Percentiles rank a stretch among this genome's conserved stretches.
phyloP scores from a whole-genome alignment of 495 filamentous ascomycete genomes.

The Daldinia concentrica region DNA sequence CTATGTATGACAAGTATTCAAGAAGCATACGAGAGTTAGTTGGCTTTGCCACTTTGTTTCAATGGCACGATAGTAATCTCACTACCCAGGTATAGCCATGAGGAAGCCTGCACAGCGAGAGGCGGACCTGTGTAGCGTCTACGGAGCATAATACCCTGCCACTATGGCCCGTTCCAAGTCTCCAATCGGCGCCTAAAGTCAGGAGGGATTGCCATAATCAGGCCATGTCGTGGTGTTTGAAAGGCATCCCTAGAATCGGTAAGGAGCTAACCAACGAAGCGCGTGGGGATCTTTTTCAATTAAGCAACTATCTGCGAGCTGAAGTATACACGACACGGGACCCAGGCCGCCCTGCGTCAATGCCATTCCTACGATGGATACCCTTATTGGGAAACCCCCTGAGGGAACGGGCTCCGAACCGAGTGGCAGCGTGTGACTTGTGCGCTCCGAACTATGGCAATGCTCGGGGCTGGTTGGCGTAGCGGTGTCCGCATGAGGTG shows the following conservation, averaged over 20 bases:
- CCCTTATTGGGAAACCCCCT: constrained; percentile 9
- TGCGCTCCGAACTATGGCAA: constrained; percentile 3
- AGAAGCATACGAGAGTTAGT: constrained; percentile 5
- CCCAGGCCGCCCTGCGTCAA: background rate
- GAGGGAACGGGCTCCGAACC: constrained; percentile 11
- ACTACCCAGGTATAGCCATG: background rate
- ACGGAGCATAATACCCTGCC: constrained; percentile 7
- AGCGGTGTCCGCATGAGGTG: constrained; percentile 24
- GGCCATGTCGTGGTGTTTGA: constrained; percentile 16
- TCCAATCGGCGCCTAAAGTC: constrained; percentile 22
- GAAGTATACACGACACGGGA: constrained; percentile 7
- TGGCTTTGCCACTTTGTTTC: constrained; percentile 19
- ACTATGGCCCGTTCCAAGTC: background rate
- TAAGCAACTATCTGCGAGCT: constrained; percentile 31
- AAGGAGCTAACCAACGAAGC: constrained; percentile 21
- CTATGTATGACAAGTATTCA: constrained; percentile 1
- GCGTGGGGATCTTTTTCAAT: background rate
- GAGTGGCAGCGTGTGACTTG: constrained; percentile 20
- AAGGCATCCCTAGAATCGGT: constrained; percentile 5
- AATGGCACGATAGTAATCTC: constrained; percentile 11
- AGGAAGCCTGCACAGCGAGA: background rate
- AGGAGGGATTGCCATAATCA: constrained; percentile 30
- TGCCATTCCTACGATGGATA: constrained; percentile 16
- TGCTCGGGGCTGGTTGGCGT: background rate
- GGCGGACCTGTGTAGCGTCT: background rate